Base-by-base conservation (phyloP, 495 filamentous ascomycete genomes). In the Penicillium steckii region DNA sequence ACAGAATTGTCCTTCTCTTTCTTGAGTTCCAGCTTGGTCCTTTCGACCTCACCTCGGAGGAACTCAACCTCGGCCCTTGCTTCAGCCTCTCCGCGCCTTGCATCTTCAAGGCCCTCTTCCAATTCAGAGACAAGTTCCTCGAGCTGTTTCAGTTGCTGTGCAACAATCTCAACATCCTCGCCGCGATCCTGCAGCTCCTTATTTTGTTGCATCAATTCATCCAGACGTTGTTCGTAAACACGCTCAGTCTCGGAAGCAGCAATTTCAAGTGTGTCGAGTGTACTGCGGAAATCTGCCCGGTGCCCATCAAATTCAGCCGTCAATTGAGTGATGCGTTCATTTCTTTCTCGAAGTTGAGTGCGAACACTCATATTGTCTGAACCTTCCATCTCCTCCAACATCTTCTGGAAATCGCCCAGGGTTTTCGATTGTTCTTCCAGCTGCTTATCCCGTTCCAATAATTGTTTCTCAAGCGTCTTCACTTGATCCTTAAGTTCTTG, bases 61-160 rank as follows among this genome's bases (percentile, higher is more conserved):
- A 97, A 97, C 63, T 99, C 94, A 4, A 97, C 95, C 65, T 99
- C 95, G 2, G 90, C 91, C 52, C 94, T 79, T 17, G 95, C 94
- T 74, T 99, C 94, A 1, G 95, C 92, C 68, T 99, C 95, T n/a
- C 95, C 95, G 23, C 94, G 82, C 41, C 94, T 80, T 22, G 94
- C 91, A 72, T 99, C 94, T 69, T 97, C 95, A 8, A 99, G 78
- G 2, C 94, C 94, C 63, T 99, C 95, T 66, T 99, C 94, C 0
- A 99, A 78, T 61, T 99, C 94, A 30, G 93, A 91, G 6, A 99
- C 94, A 9, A 97, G 75, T 60, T 97, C 94, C 68, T 97, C 95
- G 13, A 99, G 75, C 62, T 96, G 90, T 69, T 96, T 96, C 7
- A 99, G 77, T 70, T 97, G 93, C 50, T 78, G 74, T 3, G 92